Conservation (phyloP, 2,329 filamentous ascomycete genomes). For the Trichophaea hybrida region DNA sequence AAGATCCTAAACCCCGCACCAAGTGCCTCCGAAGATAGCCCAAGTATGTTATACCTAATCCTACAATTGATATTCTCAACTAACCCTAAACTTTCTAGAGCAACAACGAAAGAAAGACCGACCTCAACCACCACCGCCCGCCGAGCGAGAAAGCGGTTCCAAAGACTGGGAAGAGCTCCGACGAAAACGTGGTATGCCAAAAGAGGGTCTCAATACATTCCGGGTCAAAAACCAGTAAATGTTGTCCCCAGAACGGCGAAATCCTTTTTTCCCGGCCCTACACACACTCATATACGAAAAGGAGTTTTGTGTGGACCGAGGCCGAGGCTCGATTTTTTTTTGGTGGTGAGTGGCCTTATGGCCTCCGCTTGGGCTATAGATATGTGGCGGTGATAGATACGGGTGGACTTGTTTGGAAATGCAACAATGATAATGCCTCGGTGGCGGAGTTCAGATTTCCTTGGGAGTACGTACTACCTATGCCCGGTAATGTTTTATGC, state of each 20-base stretch:
- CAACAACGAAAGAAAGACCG: background rate
- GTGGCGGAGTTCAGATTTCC: background rate
- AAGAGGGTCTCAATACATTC: slow-evolving; percentile 1
- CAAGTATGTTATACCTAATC: too few relatives aligned
- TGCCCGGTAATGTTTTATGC: background rate
- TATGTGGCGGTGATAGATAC: background rate
- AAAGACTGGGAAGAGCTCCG: slow-evolving; percentile 1
- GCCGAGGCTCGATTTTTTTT: background rate
- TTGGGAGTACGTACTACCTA: background rate
- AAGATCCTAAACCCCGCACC: slow-evolving; percentile 2
- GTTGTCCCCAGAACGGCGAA: background rate
- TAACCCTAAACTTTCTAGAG: background rate
- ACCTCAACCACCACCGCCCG: background rate
- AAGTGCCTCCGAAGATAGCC: background rate
- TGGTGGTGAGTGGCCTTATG: background rate
- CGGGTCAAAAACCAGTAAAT: background rate
- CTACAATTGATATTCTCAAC: background rate
- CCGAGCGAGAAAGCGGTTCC: background rate
- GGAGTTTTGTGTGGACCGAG: background rate
- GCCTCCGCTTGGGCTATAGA: background rate
- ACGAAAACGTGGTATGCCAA: slow-evolving; percentile 1
- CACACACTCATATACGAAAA: background rate
- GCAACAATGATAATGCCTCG: background rate
- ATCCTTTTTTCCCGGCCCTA: background rate
- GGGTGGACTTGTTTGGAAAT: background rate